Evolutionary conservation across 805 yeast genomes (phyloP), one percentile per base, ranked within the genome.

Genomic region (Ogataea allantospora): DNA sequence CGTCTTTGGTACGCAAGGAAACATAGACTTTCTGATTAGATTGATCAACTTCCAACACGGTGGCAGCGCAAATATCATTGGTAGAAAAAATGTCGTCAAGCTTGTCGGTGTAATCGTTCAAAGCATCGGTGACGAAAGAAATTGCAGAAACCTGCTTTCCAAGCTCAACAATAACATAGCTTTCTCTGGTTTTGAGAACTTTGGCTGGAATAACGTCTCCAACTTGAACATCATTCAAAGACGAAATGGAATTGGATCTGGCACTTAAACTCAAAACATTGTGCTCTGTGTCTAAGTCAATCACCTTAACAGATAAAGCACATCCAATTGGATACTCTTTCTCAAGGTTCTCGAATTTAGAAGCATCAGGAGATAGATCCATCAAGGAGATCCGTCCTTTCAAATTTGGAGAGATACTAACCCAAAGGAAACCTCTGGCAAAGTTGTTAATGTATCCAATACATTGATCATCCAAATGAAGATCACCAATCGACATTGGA

Each of bases 81-180:
- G 65, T 61, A 4, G 67, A 56, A 55, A 64, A 82, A 5, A 67
- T 68, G 10, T 69, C 73, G 22, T 68, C 70, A 33, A 83, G 60
- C 31, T 72, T 68, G 26, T 70, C 63, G 23, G 78, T 67, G 57
- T 75, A 86, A 55, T 83, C 83, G 53, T 80, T 75, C 48, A 84
- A 66, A 5, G 95, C 88, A 58, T 88, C 96, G 3, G 93, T 79
- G 35, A 83, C 74, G 54, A 73, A 78, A 3, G 93, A 72, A 38
- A 80, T 69, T 3, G 83, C 89, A 22, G 72, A 70, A 7, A 82
- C 67, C 30, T 68, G 70, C 22, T 70, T 70, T n/a, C 88, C 84
- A 30, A 88, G 62, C 44, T 83, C 84, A 28, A 87, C 82, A 48
- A 83, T 60, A 27, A 86, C 79, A 48, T 71, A 77, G 28, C 73